Evolutionary conservation across 2,329 filamentous ascomycete genomes (phyloP).

Genomic region (Fusarium mexicanum): DNA sequence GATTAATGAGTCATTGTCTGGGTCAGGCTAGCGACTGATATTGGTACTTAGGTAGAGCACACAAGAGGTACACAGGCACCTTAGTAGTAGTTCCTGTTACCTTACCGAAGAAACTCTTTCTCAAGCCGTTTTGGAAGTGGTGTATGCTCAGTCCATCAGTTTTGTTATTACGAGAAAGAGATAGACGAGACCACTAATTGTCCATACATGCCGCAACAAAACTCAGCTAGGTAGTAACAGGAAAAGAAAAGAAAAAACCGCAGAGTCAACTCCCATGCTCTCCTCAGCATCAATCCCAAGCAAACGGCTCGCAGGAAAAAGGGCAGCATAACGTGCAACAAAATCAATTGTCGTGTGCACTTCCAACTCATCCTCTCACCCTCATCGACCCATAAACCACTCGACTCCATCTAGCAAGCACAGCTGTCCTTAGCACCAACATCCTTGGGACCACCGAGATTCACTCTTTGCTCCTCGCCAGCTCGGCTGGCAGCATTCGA

Average conservation of each 20-base stretch:
- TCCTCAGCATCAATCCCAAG: constrained; percentile 43
- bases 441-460: constrained; percentile 78
- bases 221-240: constrained; percentile 36
- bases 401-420: constrained; percentile 70
- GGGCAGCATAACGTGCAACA: constrained; percentile 41
- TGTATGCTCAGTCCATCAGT: neutral
- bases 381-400: constrained; percentile 5
- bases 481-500: constrained; percentile 67
- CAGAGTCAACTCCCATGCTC: constrained; percentile 44
- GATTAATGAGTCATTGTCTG: neutral
- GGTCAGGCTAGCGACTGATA: neutral
- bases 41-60: neutral
- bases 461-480: constrained; percentile 80
- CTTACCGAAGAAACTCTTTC: neutral
- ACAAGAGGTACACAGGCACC: neutral
- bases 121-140: neutral
- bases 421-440: constrained; percentile 88
- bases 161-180: neutral
- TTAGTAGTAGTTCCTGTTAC: neutral
- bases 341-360: constrained; percentile 34
- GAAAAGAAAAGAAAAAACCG: constrained; percentile 20
- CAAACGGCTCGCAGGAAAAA: constrained; percentile 42
- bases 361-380: constrained; percentile 16
- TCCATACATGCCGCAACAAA: constrained; percentile 28
- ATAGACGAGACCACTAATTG: constrained; percentile 2